A percentile compares a stretch with the other conserved stretches of the same genome.
phyloP scores from a whole-genome alignment of 495 filamentous ascomycete species.

The Lineolata rhizophorae region DNA sequence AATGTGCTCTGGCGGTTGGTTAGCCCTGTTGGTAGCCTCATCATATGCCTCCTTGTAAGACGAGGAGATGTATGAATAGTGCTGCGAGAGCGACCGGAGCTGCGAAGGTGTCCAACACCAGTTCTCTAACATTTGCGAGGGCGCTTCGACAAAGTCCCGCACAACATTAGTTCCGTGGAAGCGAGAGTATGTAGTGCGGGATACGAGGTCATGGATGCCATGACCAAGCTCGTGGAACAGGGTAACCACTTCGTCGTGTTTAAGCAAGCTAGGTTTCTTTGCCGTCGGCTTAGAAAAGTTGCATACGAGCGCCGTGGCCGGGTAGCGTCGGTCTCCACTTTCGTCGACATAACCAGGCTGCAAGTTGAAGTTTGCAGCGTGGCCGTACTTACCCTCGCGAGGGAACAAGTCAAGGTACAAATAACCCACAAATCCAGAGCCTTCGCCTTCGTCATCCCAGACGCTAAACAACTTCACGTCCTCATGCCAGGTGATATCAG shows the following conservation, averaged over 20 bases:
- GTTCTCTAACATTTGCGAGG: conserved; percentile 55
- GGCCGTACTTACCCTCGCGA: conserved; percentile 41
- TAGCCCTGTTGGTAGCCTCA: conserved; percentile 21
- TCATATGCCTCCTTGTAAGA: conserved; percentile 33
- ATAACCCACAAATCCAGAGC: conserved; percentile 46
- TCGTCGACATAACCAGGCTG: conserved; percentile 34
- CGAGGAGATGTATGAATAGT: conserved; percentile 39
- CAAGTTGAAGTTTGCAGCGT: conserved; percentile 27
- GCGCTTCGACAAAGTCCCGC: conserved; percentile 52
- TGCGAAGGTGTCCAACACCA: conserved; percentile 56
- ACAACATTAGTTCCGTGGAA: conserved; percentile 57
- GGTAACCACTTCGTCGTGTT: conserved; percentile 48
- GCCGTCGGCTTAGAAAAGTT: conserved; percentile 48
- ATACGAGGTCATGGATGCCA: conserved; percentile 53
- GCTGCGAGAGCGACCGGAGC: conserved; percentile 38
- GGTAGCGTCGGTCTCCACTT: conserved; percentile 38
- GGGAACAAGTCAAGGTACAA: conserved; percentile 49
- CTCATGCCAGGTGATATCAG: conserved; percentile 49
- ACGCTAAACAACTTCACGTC: conserved; percentile 50
- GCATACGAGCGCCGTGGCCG: conserved; percentile 48
- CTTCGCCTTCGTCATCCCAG: conserved; percentile 45
- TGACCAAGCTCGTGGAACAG: conserved; percentile 59
- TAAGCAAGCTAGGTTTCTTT: conserved; percentile 48
- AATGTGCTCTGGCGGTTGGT: conserved; percentile 26
- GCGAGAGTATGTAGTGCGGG: conserved; percentile 40